A percentile compares a stretch with the other conserved stretches of the same genome.
These are phyloP conservation scores for Mortierella sp. DNA, from an alignment of 371 early-diverging fungal genomes.

Conservation along the genomic window DNA sequence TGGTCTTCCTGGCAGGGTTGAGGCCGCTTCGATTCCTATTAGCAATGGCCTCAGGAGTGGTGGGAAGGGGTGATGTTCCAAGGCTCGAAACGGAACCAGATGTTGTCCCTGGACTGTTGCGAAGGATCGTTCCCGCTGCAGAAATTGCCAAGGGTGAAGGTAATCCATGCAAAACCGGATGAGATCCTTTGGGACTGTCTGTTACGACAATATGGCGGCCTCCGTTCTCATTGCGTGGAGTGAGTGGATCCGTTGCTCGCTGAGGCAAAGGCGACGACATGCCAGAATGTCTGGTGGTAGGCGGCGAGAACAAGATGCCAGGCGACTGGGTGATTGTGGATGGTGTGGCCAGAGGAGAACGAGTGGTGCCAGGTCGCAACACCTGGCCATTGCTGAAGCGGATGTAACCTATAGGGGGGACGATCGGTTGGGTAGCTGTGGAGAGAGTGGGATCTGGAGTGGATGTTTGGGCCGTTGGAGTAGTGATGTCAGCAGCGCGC, in stretches of 20 bases:
- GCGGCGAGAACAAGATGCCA: constrained; percentile 40
- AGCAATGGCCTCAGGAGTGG: neutral
- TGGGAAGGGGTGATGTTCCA: constrained; percentile 18
- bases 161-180: constrained; percentile 31
- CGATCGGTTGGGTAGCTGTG: neutral
- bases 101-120: constrained; percentile 15
- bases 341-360: constrained; percentile 37
- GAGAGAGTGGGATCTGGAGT: neutral
- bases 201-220: neutral
- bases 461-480: neutral
- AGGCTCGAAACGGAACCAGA: neutral
- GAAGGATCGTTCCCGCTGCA: constrained; percentile 14
- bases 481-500: constrained; percentile 10
- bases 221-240: constrained; percentile 18
- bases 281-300: constrained; percentile 26
- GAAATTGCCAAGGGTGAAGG: constrained; percentile 26
- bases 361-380: constrained; percentile 18
- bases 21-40: neutral
- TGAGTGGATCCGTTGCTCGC: constrained; percentile 33
- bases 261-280: constrained; percentile 44
- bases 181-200: constrained; percentile 28
- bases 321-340: constrained; percentile 30
- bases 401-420: neutral
- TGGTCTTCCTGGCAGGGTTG: constrained; percentile 19
- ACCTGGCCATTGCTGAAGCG: constrained; percentile 30